Evolutionary conservation across 2,329 filamentous ascomycete genomes (phyloP).

Genomic region (Pseudocercospora macadamiae): DNA sequence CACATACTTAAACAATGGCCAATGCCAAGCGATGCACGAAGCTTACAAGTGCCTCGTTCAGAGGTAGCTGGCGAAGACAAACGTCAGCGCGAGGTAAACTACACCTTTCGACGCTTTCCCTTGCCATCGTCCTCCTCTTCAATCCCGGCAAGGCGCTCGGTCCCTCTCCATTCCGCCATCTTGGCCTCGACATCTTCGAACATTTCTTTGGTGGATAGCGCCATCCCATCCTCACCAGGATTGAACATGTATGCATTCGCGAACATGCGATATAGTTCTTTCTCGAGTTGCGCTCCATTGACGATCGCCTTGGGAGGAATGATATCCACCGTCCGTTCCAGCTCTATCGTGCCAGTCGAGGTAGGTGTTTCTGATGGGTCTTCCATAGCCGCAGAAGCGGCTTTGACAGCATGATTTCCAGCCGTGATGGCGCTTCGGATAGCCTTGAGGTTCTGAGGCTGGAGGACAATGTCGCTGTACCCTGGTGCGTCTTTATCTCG

Average conservation of each 20-base stretch:
- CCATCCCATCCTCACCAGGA: constrained; percentile 83
- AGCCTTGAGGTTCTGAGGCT: constrained; percentile 55
- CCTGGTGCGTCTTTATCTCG: constrained; percentile 55
- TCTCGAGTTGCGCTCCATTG: constrained; percentile 89
- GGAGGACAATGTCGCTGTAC: constrained; percentile 56
- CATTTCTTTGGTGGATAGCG: constrained; percentile 87
- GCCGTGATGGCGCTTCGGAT: constrained; percentile 53
- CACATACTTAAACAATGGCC: not conserved
- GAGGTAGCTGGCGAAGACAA: not conserved
- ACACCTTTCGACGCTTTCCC: constrained; percentile 30
- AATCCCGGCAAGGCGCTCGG: constrained; percentile 53
- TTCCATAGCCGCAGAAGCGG: constrained; percentile 47
- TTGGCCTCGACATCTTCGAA: constrained; percentile 82
- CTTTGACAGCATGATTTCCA: constrained; percentile 62
- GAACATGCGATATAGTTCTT: constrained; percentile 94
- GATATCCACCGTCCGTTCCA: constrained; percentile 74
- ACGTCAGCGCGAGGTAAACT: constrained; percentile 8
- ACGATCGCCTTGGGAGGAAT: constrained; percentile 87
- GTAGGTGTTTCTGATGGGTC: constrained; percentile 62
- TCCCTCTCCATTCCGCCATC: constrained; percentile 73
- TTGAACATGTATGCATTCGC: constrained; percentile 99
- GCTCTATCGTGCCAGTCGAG: constrained; percentile 51
- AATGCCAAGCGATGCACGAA: not conserved
- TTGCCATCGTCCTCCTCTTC: constrained; percentile 36
- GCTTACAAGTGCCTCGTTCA: constrained; percentile 1